Conservation (phyloP, 1,284 basidiomycete genomes). For the Bondarzewia mesenterica region DNA sequence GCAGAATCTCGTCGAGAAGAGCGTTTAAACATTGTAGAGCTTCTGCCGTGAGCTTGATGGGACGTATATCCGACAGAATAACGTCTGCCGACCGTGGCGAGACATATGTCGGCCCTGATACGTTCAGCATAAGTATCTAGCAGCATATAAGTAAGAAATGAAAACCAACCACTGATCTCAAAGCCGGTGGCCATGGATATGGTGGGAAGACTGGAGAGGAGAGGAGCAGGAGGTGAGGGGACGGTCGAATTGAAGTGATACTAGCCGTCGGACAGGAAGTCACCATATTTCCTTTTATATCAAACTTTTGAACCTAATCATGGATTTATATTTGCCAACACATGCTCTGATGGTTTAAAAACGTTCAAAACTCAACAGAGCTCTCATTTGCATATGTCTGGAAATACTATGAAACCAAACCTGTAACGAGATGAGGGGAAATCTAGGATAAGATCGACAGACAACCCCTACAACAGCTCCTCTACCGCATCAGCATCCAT, state of each 20-base stretch:
- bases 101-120: slow-evolving; percentile 60
- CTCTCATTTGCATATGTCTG: not conserved
- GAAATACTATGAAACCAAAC: not conserved
- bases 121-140: slow-evolving; percentile 7
- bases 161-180: not conserved
- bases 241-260: too few species aligned
- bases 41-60: slow-evolving; percentile 73
- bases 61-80: slow-evolving; percentile 83
- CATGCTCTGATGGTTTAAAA: not conserved
- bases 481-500: not conserved
- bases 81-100: slow-evolving; percentile 78
- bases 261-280: not conserved
- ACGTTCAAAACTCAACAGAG: not conserved
- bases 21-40: slow-evolving; percentile 76
- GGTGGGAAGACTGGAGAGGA: not conserved
- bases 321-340: not conserved
- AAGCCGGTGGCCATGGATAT: not conserved
- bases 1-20: slow-evolving; percentile 83
- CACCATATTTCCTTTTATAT: not conserved
- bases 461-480: not conserved
- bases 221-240: too few species aligned
- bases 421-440: not conserved
- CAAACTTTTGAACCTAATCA: not conserved
- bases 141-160: not conserved
- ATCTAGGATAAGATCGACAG: not conserved